These are phyloP conservation scores for Tinospora cordifolia DNA, from an alignment of 164 flowering plant species.

Conservation along the genomic window DNA sequence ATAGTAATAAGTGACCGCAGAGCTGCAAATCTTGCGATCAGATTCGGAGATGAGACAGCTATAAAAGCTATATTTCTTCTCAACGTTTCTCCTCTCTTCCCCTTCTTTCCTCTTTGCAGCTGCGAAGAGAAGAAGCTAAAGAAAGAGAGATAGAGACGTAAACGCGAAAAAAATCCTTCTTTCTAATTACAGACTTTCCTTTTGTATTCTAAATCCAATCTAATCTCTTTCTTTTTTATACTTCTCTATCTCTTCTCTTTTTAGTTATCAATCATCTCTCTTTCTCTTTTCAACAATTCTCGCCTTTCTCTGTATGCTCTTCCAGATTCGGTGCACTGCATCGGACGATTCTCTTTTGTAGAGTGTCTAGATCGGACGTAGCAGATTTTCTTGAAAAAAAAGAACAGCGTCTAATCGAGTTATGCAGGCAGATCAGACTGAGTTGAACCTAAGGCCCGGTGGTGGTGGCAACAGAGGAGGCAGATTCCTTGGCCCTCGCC, in stretches of 20 bases:
- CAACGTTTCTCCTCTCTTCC: background rate
- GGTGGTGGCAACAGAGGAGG: conserved; percentile 56
- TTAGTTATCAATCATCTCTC: too few relatives aligned
- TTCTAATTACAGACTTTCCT: background rate
- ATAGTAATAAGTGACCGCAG: too few relatives aligned
- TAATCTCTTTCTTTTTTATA: background rate
- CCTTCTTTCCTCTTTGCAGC: conserved; percentile 4
- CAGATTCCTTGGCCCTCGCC: conserved; percentile 49
- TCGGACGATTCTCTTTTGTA: background rate
- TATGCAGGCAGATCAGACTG: conserved; percentile 96
- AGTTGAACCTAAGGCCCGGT: conserved; percentile 87
- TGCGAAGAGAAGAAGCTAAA: background rate
- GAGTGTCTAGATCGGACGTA: background rate
- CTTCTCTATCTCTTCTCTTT: too few relatives aligned
- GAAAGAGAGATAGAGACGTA: background rate
- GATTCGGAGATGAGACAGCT: background rate
- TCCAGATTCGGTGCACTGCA: background rate
- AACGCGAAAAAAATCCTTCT: background rate
- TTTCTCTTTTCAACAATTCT: too few relatives aligned
- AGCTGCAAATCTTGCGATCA: too few relatives aligned
- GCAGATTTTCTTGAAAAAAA: background rate
- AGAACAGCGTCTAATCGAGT: conserved; percentile 23
- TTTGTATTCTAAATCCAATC: background rate
- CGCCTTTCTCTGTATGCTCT: background rate
- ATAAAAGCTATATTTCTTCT: background rate